Evolutionary conservation across 2,329 filamentous ascomycete species (phyloP).

Genomic region (Ophiognomonia clavigignenti-juglandacearum): DNA sequence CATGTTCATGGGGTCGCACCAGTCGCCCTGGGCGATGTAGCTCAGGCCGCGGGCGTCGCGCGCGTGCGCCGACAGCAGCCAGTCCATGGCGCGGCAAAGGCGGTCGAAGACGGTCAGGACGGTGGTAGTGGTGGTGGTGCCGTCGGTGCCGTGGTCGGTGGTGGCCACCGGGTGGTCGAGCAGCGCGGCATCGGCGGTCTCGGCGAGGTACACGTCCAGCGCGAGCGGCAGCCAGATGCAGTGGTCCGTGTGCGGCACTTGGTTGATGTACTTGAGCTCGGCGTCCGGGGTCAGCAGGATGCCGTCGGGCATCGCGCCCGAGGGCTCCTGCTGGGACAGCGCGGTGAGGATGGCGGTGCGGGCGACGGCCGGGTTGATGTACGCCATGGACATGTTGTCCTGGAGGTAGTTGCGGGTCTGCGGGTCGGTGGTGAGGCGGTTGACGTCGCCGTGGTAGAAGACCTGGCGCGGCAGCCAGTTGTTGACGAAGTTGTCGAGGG

Average conservation of each 20-base stretch:
- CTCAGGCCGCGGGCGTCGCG: constrained; percentile 49
- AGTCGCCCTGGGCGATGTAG: constrained; percentile 55
- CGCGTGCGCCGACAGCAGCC: constrained; percentile 37
- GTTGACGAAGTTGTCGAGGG: constrained; percentile 54
- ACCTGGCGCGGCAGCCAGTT: constrained; percentile 54
- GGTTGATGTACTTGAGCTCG: constrained; percentile 57
- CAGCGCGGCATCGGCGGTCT: constrained; percentile 48
- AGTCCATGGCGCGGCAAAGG: constrained; percentile 53
- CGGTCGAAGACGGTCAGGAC: constrained; percentile 51
- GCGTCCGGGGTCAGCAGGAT: constrained; percentile 49
- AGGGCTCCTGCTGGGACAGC: constrained; percentile 47
- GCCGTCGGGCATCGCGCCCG: constrained; percentile 54
- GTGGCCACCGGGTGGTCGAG: constrained; percentile 41
- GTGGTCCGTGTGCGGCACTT: constrained; percentile 56
- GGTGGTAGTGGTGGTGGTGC: too few relatives aligned
- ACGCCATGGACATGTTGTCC: constrained; percentile 58
- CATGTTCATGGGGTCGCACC: constrained; percentile 60
- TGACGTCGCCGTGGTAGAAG: constrained; percentile 56
- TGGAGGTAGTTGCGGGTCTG: constrained; percentile 56
- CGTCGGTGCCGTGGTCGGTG: constrained; percentile 37
- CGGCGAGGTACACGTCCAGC: constrained; percentile 49
- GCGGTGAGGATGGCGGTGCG: constrained; percentile 44
- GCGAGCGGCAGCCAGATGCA: constrained; percentile 54
- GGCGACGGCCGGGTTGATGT: constrained; percentile 45
- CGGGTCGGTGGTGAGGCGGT: constrained; percentile 53